Conservation (phyloP, 306 rosid genomes). For the Castanopsis chinensis region DNA sequence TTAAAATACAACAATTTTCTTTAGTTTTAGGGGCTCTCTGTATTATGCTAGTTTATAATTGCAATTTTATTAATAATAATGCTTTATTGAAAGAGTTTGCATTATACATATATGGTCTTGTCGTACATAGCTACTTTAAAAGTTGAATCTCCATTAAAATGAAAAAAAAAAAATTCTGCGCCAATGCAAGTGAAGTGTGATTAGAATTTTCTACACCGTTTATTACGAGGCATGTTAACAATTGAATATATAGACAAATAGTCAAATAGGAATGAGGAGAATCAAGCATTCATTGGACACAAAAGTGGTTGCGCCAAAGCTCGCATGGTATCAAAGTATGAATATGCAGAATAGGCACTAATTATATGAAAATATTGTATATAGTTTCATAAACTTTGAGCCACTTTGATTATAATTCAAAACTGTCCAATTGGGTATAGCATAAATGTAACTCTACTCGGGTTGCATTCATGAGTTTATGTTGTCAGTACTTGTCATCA, state of each 20-base stretch:
- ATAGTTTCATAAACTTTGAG: not conserved
- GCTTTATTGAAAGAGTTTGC: not conserved
- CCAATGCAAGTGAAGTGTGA: not conserved
- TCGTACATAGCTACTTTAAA: not conserved
- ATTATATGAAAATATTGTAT: not conserved
- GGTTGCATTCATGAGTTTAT: not conserved
- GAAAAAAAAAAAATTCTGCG: not conserved
- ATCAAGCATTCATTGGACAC: not conserved
- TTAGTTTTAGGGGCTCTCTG: not conserved
- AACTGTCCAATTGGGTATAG: not conserved
- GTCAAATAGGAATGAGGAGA: not conserved
- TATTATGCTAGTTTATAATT: not conserved
- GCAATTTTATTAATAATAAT: not conserved
- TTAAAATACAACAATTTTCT: not conserved
- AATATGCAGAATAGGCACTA: not conserved
- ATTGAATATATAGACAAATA: not conserved
- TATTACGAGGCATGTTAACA: not conserved
- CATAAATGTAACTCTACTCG: not conserved
- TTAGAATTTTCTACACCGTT: not conserved
- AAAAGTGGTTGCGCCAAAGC: not conserved
- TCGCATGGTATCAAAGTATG: not conserved
- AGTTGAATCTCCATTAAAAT: not conserved
- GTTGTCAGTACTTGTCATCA: not conserved
- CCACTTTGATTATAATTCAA: not conserved
- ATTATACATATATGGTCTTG: not conserved